Evolutionary conservation across 1,284 basidiomycete genomes (phyloP).

Genomic region (Microbotryum violaceum): DNA sequence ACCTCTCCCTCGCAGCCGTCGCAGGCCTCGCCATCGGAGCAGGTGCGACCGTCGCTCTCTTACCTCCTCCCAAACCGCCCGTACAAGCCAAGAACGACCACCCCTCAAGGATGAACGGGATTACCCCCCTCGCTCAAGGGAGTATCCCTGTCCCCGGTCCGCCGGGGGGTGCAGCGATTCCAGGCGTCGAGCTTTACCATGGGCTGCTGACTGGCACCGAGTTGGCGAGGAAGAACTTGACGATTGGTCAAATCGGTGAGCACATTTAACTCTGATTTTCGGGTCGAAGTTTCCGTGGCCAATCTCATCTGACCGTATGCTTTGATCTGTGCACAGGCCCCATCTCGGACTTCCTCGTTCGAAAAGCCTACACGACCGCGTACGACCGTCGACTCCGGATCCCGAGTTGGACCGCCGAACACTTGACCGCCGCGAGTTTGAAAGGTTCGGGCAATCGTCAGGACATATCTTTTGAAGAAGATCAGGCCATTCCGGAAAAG

Average conservation of each 20-base stretch:
- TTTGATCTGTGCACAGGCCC: constrained; percentile 19
- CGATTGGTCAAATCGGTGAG: constrained; percentile 19
- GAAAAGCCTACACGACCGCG: constrained; percentile 42
- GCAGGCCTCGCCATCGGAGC: constrained; percentile 27
- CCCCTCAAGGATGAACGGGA: neutral
- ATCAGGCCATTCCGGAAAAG: constrained; percentile 61
- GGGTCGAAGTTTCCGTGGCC: no score
- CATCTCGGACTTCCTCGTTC: constrained; percentile 31
- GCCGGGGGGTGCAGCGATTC: neutral
- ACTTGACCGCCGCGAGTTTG: constrained; percentile 74
- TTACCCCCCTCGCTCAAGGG: neutral
- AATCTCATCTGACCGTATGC: neutral
- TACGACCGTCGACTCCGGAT: constrained; percentile 88
- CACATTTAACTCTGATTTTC: neutral
- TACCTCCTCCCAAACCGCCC: neutral
- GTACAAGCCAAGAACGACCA: neutral
- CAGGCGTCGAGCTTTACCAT: constrained; percentile 10
- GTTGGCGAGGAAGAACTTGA: constrained; percentile 7
- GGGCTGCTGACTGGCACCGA: constrained; percentile 10
- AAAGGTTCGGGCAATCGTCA: constrained; percentile 54
- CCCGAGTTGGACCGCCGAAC: constrained; percentile 64
- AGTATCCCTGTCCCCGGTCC: neutral
- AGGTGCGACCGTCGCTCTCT: constrained; percentile 12
- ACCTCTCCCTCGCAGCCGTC: constrained; percentile 18
- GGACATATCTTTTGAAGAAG: constrained; percentile 70